Evolutionary conservation across 2,329 filamentous ascomycete species (phyloP).

Genomic region (Calonectria naviculata): DNA sequence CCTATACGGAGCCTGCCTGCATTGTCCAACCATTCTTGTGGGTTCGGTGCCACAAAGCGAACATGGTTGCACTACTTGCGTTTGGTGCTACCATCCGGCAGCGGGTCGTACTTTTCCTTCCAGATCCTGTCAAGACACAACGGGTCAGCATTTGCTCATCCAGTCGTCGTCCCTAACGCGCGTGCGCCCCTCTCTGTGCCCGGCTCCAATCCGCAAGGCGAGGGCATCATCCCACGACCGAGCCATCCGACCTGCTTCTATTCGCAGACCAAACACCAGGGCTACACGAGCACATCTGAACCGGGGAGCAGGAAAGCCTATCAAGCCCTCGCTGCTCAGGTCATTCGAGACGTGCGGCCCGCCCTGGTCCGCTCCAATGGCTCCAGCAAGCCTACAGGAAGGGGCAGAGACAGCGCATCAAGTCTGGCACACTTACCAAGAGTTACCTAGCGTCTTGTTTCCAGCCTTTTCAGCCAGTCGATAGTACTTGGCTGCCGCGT

Average conservation of each 20-base stretch:
- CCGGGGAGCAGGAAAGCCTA: conserved; percentile 27
- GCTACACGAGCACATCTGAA: not conserved
- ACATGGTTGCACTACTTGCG: conserved; percentile 49
- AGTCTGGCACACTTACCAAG: conserved; percentile 76
- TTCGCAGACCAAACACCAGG: not conserved
- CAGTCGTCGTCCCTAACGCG: not conserved
- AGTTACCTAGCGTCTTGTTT: conserved; percentile 91
- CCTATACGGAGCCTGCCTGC: not conserved
- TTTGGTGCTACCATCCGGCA: conserved; percentile 49
- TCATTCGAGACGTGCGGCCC: conserved; percentile 8
- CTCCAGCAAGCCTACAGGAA: conserved; percentile 22
- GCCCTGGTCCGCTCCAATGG: conserved; percentile 18
- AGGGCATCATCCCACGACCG: not conserved
- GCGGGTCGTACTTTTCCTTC: conserved; percentile 91
- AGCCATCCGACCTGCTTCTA: conserved; percentile 5
- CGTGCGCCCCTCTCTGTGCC: not conserved
- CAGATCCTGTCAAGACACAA: conserved; percentile 78
- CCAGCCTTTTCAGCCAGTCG: conserved; percentile 90
- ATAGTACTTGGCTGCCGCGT: conserved; percentile 88
- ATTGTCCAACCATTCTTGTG: conserved; percentile 14
- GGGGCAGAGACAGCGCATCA: conserved; percentile 29
- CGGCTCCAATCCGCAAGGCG: not conserved
- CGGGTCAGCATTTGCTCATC: conserved; percentile 29
- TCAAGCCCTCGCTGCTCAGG: conserved; percentile 16
- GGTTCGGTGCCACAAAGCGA: conserved; percentile 20